Base-by-base conservation (phyloP, 2,329 filamentous ascomycete species). In the Dactylonectria estremocensis region DNA sequence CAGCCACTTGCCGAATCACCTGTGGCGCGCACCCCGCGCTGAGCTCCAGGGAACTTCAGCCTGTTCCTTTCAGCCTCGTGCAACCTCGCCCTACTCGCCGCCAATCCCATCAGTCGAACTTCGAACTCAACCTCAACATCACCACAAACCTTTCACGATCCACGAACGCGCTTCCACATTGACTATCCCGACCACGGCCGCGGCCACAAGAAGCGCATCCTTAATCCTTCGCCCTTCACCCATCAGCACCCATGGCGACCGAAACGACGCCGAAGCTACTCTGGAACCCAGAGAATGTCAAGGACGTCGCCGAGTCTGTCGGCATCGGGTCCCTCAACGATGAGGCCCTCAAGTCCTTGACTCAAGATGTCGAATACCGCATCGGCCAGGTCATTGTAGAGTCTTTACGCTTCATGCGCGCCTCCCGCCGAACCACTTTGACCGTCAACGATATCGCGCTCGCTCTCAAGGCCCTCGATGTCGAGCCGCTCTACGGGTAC, bases 251-350 rank as follows among this genome's bases (percentile, higher is more conserved):
- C 76, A 83, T 82, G 81, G 79, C 80, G 65, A 73, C 74, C 74
- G 83, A 82, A 58, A 76, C 76, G 49, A 76, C 76, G 49, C 81
- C 84, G n/a, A 85, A 86, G 77, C 85, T 91, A 28, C 91, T 98
- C 74, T 98, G 96, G 96, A 98, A 98, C 79, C 91, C 93, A 18
- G 96, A 99, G 77, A 98, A 97, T 75, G 93, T 99, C 76, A 92
- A 91, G 75, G 96, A 99, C 80, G 95, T 98, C 68, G 95, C 96
- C 73, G 96, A 99, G 81, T 97, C 96, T 1, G 93, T 98, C 54
- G 96, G 96, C 65, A 95, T 99, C 75, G 85, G 89, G 74, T 88
- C 90, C 61, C 87, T 98, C 50, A 90, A 90, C 78, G 94, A 97
- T 67, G 95, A 98, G 69, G 93, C 96, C 22, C 90, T 95, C 52